Evolutionary conservation across 805 yeast genomes (phyloP).

Genomic region (Saccharomyces paradoxus): DNA sequence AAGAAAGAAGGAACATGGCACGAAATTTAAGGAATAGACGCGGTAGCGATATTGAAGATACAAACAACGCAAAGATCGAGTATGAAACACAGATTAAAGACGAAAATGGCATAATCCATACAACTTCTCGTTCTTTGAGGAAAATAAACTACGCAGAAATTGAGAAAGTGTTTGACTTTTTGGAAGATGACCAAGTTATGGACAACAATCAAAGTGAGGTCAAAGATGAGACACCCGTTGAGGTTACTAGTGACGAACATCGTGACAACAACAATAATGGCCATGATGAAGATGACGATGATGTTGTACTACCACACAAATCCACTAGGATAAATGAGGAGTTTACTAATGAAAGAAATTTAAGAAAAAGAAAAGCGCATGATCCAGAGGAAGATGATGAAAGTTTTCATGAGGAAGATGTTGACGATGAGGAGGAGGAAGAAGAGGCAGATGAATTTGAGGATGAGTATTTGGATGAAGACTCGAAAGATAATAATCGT

Average conservation of each 20-base stretch:
- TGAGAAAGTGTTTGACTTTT: slow-evolving; percentile 27
- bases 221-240: slow-evolving; percentile 5
- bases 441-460: slow-evolving; percentile 36
- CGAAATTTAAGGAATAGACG: slow-evolving; percentile 12
- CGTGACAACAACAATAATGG: slow-evolving; percentile 5
- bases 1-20: slow-evolving; percentile 3
- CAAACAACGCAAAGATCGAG: slow-evolving; percentile 9
- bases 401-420: slow-evolving; percentile 30
- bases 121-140: slow-evolving; percentile 28
- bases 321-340: slow-evolving; percentile 10
- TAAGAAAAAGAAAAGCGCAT: slow-evolving; percentile 6
- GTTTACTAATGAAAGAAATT: slow-evolving; percentile 1
- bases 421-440: slow-evolving; percentile 28
- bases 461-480: slow-evolving; percentile 19
- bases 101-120: slow-evolving; percentile 23
- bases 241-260: slow-evolving; percentile 3
- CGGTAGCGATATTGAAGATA: slow-evolving; percentile 7
- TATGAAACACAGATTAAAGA: slow-evolving; percentile 18
- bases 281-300: slow-evolving; percentile 16
- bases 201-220: slow-evolving; percentile 7
- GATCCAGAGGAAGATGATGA: slow-evolving; percentile 26
- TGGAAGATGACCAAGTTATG: slow-evolving; percentile 15
- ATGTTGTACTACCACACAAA: slow-evolving; percentile 5
- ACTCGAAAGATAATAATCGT: slow-evolving; percentile 8
- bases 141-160: slow-evolving; percentile 32